Percentiles rank a stretch among this genome's conserved stretches.
phyloP scores from a whole-genome alignment of 805 yeast species.

The Metschnikowia drakensbergensis region DNA sequence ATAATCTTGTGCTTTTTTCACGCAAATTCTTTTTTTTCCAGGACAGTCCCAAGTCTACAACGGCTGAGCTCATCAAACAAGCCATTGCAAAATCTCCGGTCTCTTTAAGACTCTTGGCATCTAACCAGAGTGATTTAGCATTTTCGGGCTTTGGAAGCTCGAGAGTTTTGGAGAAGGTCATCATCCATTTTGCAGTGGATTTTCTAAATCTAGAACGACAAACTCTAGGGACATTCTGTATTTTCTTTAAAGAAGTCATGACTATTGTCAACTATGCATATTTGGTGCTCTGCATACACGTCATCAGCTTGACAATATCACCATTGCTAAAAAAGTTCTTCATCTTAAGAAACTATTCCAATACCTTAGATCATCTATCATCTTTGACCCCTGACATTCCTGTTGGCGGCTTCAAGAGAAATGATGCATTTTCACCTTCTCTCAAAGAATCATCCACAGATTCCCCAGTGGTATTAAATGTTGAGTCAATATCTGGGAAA shows the following conservation, averaged over 20 bases:
- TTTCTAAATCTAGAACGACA: slow-evolving; percentile 7
- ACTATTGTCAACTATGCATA: slow-evolving; percentile 19
- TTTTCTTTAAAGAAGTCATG: slow-evolving; percentile 12
- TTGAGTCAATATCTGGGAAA: slow-evolving; percentile 10
- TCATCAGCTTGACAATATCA: slow-evolving; percentile 21
- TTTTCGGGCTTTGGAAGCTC: background rate
- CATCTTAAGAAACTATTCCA: slow-evolving; percentile 19
- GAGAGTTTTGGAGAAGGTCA: background rate
- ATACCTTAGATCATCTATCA: slow-evolving; percentile 22
- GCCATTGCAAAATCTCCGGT: slow-evolving; percentile 5
- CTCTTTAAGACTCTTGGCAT: background rate
- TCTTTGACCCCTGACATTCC: slow-evolving; percentile 22
- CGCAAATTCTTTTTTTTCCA: background rate
- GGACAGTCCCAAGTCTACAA: background rate
- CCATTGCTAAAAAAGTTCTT: slow-evolving; percentile 17
- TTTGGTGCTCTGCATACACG: slow-evolving; percentile 26
- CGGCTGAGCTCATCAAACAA: background rate
- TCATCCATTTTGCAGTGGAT: background rate
- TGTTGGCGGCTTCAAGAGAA: slow-evolving; percentile 13
- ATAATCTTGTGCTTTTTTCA: slow-evolving; percentile 1
- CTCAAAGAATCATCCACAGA: slow-evolving; percentile 13
- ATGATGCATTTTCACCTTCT: slow-evolving; percentile 6
- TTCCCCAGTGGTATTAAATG: slow-evolving; percentile 14
- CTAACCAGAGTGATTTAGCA: background rate
- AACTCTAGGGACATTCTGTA: slow-evolving; percentile 5